Evolutionary conservation across 352 stramenopile species (phyloP), one percentile per base, ranked within the genome.

Genomic region (Phytophthora cactorum): DNA sequence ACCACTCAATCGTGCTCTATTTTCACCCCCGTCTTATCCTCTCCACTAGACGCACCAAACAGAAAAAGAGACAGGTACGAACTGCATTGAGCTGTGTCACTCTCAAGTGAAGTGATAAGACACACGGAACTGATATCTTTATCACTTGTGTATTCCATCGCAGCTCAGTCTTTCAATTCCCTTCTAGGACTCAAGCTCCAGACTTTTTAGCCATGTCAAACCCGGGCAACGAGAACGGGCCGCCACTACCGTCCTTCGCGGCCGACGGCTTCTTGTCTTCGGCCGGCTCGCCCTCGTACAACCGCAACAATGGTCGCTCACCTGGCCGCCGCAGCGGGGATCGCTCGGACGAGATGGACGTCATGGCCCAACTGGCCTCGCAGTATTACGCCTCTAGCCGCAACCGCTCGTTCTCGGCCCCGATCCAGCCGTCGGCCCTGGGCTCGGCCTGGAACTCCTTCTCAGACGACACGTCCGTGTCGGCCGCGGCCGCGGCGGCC

Each of bases 341-440:
- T 14, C 53, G 63, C 46, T 58, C 38, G 22, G 63, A 74, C 27
- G 82, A 88, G 59, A 83, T 93, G 68, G 86, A 94, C 62, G 82
- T 94, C 32, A 92, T 94, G 84, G 84, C 86, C 47, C 86, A 94
- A 67, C 61, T 94, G 34, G 86, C 86, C 38, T 93, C 82, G 38
- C 85, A 93, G 69, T 94, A 94, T 52, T 94, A 93, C 71, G 77
- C 77, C 31, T 70, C 75, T 11, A 88, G 80, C 43, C 82, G 82
- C 52, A 92, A 87, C 68, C 86, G 85, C 32, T 91, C 83, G 55
- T 85, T 79, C 52, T 93, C 83, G 57, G 85, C 83, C 25, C 85
- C 82, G 15, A 89, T 93, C 28, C 79, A 86, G 28, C 82, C 85
- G 25, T 77, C 85, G n/a, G 72, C 75, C 17, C 71, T 89, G 28